Base-by-base conservation (phyloP, 371 early-diverging fungal species). In the Aphelidium insulamus region DNA sequence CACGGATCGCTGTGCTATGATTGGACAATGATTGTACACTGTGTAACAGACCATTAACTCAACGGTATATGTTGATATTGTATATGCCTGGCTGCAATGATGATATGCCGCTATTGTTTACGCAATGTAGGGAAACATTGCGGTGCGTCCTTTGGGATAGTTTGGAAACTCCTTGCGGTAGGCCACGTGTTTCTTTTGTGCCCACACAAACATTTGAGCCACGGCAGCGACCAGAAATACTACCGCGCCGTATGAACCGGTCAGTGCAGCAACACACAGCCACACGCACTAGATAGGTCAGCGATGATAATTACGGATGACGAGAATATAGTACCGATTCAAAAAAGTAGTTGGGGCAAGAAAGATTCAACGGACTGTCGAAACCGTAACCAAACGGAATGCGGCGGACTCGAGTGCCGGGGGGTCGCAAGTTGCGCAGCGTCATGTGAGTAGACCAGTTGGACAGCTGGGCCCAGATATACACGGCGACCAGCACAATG, bases 371-470 rank as follows among this genome's bases (percentile, higher is more conserved):
- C 28, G 75, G n/a, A 88, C 83, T 32, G 39, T 72, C 66, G 38
- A 92, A 92, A 4, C 91, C 91, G 45, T 83, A 90, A 29, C 94
- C 94, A 38, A 59, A 68, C 31, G 94, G 94, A 42, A 92, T 84
- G 39, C 66, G 66, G 46, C 91, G 82, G 33, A 66, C 64, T 20
- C 70, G 66, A 5, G 86, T 73, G 38, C 94, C 94, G 10, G 78
- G 64, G 24, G 91, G 91, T 36, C 94, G 81, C 36, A 92, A 65
- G 47, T 85, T 72, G 33, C 86, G 79, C 35, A 92, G 64, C 16
- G 73, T 85, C 24, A 73, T 45, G 48, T 92, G 94, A 11, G 77
- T 83, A 28, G 52, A 48, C 24, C 70, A 60, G 60, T 92, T 92
- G 28, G 84, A 81, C 4, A 82, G 31, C 59, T 92, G 71, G 15